A percentile compares a stretch with the other conserved stretches of the same genome.
Evolutionary conservation across 352 stramenopile genomes (phyloP).

Genomic region (Plasmopara halstedii): DNA sequence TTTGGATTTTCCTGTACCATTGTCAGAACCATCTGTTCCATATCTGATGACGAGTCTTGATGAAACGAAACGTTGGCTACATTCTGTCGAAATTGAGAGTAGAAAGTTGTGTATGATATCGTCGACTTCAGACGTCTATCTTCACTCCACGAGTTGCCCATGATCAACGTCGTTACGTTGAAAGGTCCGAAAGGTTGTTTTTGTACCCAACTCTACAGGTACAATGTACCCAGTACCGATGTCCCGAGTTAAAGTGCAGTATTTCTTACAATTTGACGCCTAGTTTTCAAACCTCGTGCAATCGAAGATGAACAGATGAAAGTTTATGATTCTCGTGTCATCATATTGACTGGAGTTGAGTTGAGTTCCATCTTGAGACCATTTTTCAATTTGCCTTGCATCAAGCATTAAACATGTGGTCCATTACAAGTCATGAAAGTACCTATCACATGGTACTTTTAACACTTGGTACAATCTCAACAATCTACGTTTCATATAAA

Average conservation of each 20-base stretch:
- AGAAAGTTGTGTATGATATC: slow-evolving; percentile 28
- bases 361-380: background rate
- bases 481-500: slow-evolving; percentile 18
- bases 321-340: no score
- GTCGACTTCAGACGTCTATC: slow-evolving; percentile 23
- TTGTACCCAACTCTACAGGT: no score
- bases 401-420: slow-evolving; percentile 16
- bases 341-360: no score
- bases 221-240: no score
- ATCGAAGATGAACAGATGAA: no score
- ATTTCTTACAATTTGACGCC: no score
- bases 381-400: background rate
- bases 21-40: no score
- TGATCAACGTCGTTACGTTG: slow-evolving; percentile 8
- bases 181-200: no score
- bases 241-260: no score
- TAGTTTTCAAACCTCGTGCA: slow-evolving; percentile 19
- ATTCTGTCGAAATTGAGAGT: slow-evolving; percentile 27
- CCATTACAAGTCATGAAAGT: slow-evolving; percentile 16
- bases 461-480: slow-evolving; percentile 11
- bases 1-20: background rate
- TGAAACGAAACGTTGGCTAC: slow-evolving; percentile 28
- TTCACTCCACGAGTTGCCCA: slow-evolving; percentile 27
- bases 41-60: slow-evolving; percentile 11
- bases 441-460: slow-evolving; percentile 14